phyloP scores from a whole-genome alignment of 2,329 filamentous ascomycete species.

The Sporothrix curviconia region DNA sequence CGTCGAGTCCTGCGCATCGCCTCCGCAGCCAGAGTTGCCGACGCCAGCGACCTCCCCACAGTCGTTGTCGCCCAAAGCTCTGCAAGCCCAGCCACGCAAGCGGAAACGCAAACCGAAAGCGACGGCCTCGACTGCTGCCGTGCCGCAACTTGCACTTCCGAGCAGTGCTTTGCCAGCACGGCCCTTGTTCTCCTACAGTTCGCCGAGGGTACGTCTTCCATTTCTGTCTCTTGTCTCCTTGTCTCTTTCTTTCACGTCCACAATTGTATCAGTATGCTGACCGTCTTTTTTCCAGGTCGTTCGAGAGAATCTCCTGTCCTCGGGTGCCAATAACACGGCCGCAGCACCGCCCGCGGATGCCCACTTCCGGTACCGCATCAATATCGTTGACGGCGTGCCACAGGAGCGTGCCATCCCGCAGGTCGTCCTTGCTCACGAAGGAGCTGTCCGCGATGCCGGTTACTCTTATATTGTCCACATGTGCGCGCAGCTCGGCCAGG shows the following conservation, averaged over 20 bases:
- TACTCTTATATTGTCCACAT: neutral
- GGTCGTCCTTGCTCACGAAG: slow-evolving; percentile 8
- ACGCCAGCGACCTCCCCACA: neutral
- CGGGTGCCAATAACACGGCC: neutral
- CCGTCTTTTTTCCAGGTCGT: neutral
- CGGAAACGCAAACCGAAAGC: neutral
- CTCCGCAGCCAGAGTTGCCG: neutral
- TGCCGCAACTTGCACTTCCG: too few species aligned
- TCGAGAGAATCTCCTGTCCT: neutral
- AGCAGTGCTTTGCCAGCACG: neutral
- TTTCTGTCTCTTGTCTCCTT: neutral
- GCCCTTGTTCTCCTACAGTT: slow-evolving; percentile 5
- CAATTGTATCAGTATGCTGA: neutral
- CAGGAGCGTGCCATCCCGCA: slow-evolving; percentile 6
- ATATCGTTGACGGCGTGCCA: neutral
- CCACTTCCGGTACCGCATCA: slow-evolving; percentile 13
- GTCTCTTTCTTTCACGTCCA: too few species aligned
- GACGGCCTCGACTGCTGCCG: too few species aligned
- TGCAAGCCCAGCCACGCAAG: neutral
- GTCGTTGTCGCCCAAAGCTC: neutral
- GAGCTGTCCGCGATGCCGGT: slow-evolving; percentile 1
- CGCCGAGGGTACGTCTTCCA: slow-evolving; percentile 4
- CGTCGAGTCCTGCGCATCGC: neutral
- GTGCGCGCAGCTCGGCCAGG: neutral
- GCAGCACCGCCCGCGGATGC: neutral